Evolutionary conservation across 2,329 filamentous ascomycete genomes (phyloP).

Genomic region (Colletotrichum magnum): DNA sequence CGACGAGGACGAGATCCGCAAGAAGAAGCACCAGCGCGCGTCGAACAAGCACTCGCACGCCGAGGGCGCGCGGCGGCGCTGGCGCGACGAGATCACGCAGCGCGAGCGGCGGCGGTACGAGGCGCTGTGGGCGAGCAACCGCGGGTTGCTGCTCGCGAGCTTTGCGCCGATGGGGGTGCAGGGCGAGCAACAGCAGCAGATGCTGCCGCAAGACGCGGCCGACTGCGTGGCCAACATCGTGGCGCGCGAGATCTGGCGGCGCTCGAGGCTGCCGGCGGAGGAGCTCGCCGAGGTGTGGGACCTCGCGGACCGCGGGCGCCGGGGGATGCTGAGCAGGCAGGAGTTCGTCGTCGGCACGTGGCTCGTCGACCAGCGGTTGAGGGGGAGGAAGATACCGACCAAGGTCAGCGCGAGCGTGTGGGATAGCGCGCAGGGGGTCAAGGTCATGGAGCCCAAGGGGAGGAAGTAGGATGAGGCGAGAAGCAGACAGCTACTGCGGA

Average conservation of each 20-base stretch:
- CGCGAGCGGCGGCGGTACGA: slow-evolving; percentile 86
- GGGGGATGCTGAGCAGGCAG: slow-evolving; percentile 72
- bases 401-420: slow-evolving; percentile 82
- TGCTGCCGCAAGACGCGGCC: slow-evolving; percentile 45
- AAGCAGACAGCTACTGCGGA: too few species aligned
- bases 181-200: not conserved
- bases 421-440: slow-evolving; percentile 73
- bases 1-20: slow-evolving; percentile 66
- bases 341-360: slow-evolving; percentile 89
- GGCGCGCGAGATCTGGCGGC: slow-evolving; percentile 81
- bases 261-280: slow-evolving; percentile 76
- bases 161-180: slow-evolving; percentile 20
- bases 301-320: slow-evolving; percentile 72
- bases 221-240: slow-evolving; percentile 77
- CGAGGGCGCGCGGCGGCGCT: slow-evolving; percentile 81
- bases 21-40: slow-evolving; percentile 61
- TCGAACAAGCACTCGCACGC: slow-evolving; percentile 80
- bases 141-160: slow-evolving; percentile 63
- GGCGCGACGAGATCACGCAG: slow-evolving; percentile 81
- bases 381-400: slow-evolving; percentile 81
- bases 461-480: slow-evolving; percentile 34
- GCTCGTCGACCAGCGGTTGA: slow-evolving; percentile 85
- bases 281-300: slow-evolving; percentile 84
- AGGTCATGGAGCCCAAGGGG: slow-evolving; percentile 51
- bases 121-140: slow-evolving; percentile 87